Evolutionary conservation across 1,284 basidiomycete species (phyloP), one percentile per base, ranked within the genome.

Genomic region (Tilletiopsis washingtonensis): DNA sequence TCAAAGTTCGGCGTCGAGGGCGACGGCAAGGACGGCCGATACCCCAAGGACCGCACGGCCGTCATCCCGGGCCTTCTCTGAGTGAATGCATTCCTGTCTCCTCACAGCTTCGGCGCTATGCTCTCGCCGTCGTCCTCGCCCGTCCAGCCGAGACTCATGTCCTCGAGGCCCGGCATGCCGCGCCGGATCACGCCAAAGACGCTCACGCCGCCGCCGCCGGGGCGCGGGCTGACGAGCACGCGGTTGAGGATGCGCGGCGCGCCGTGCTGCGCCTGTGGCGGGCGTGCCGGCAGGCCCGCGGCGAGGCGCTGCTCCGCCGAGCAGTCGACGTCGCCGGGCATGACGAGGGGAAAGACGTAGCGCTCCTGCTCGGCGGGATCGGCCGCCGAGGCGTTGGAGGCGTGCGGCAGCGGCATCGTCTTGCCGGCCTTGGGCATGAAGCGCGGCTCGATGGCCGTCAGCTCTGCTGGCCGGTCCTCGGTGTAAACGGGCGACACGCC

Each of bases 41-140:
- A 86, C 66, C 85, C 85, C 0, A 77, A 76, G 44, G 76, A 81
- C 4, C 77, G 86, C 50, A 83, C 78, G 62, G 80, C 78, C 2
- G 79, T 84, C 25, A 75, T 88, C 37, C 86, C 86, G 0, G 80
- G 78, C 53, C 4, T 87, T n/a, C 69, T 85, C 20, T 84, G 73
- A 49, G n/a, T n/a, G n/a, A n/a, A n/a, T n/a, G n/a, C n/a, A n/a
- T n/a, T n/a, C n/a, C n/a, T n/a, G n/a, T n/a, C n/a, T n/a, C n/a
- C n/a, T n/a, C n/a, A n/a, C n/a, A n/a, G n/a, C n/a, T n/a, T 19
- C 15, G 5, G 5, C 12, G 2, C 5, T 32, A n/a, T n/a, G n/a
- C n/a, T n/a, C n/a, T n/a, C n/a, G n/a, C n/a, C n/a, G n/a, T n/a
- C n/a, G n/a, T n/a, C n/a, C n/a, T n/a, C n/a, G n/a, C 32, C 32